Conservation (phyloP, 129 eudicot genomes). For the Pulicaria dysenterica region DNA sequence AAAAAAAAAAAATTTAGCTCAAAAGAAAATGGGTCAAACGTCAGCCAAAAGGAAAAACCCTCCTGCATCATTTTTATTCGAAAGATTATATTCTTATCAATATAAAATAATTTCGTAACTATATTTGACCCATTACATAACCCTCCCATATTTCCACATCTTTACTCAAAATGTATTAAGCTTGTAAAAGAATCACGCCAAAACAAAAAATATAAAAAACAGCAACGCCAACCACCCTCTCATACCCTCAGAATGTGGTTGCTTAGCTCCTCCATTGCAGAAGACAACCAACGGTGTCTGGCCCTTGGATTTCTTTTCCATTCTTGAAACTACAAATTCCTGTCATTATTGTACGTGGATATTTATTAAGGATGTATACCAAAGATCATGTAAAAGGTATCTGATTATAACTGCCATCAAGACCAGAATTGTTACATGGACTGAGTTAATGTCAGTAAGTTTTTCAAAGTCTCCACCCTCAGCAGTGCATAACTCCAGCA, state of each 20-base stretch:
- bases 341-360: slow-evolving; percentile 34
- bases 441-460: slow-evolving; percentile 58
- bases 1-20: not conserved
- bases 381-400: not conserved
- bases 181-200: not conserved
- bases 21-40: not conserved
- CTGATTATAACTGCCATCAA: slow-evolving; percentile 11
- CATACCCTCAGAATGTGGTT: slow-evolving; percentile 68
- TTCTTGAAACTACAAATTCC: slow-evolving; percentile 64
- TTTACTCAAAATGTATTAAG: not conserved
- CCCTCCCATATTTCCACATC: not conserved
- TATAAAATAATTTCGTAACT: not conserved
- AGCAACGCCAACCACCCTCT: not conserved
- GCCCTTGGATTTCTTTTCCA: slow-evolving; percentile 49
- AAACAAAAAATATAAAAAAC: not conserved
- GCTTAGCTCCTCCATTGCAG: slow-evolving; percentile 52
- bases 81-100: not conserved
- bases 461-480: slow-evolving; percentile 62
- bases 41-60: not conserved
- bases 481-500: slow-evolving; percentile 67
- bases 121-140: not conserved
- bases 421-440: slow-evolving; percentile 48
- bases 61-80: not conserved
- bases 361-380: slow-evolving; percentile 1
- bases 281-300: slow-evolving; percentile 65